phyloP scores from a whole-genome alignment of 2,329 filamentous ascomycete genomes.

The Saccharata proteae region DNA sequence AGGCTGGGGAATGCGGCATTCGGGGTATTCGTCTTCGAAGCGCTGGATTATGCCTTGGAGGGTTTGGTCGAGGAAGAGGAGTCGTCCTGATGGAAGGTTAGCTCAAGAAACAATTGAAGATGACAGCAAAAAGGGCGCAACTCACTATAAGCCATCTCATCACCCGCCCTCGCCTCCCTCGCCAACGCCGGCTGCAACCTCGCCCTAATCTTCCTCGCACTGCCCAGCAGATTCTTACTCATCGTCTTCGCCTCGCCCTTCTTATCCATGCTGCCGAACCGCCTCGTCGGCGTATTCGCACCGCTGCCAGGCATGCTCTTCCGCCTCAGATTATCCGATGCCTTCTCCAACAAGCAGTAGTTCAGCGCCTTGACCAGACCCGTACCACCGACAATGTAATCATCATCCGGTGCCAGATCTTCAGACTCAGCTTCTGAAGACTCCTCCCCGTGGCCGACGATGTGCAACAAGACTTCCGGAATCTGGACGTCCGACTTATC shows the following conservation, averaged over 20 bases:
- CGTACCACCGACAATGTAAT: slow-evolving; percentile 92
- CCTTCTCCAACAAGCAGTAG: slow-evolving; percentile 77
- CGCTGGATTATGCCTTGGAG: slow-evolving; percentile 84
- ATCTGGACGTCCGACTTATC: slow-evolving; percentile 45
- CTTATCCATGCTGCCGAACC: slow-evolving; percentile 14
- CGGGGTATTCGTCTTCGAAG: slow-evolving; percentile 93
- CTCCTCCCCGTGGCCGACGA: slow-evolving; percentile 59
- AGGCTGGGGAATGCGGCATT: slow-evolving; percentile 56
- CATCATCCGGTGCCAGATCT: slow-evolving; percentile 68
- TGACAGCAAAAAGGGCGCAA: slow-evolving; percentile 16
- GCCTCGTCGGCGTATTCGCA: slow-evolving; percentile 37
- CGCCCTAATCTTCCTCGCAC: slow-evolving; percentile 76
- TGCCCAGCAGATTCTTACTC: slow-evolving; percentile 78
- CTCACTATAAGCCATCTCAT: slow-evolving; percentile 69
- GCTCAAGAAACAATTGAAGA: slow-evolving; percentile 6
- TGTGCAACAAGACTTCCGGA: slow-evolving; percentile 74
- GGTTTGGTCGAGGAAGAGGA: slow-evolving; percentile 80
- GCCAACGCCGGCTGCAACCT: slow-evolving; percentile 73
- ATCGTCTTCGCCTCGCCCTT: slow-evolving; percentile 71
- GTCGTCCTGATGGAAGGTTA: slow-evolving; percentile 42
- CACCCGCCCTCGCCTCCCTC: slow-evolving; percentile 57
- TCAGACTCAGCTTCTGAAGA: slow-evolving; percentile 45
- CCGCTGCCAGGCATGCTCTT: slow-evolving; percentile 34
- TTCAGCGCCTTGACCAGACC: slow-evolving; percentile 89
- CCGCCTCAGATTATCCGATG: slow-evolving; percentile 38